Base-by-base conservation (phyloP, 108 stramenopile genomes). In the Fistulifera solaris region DNA sequence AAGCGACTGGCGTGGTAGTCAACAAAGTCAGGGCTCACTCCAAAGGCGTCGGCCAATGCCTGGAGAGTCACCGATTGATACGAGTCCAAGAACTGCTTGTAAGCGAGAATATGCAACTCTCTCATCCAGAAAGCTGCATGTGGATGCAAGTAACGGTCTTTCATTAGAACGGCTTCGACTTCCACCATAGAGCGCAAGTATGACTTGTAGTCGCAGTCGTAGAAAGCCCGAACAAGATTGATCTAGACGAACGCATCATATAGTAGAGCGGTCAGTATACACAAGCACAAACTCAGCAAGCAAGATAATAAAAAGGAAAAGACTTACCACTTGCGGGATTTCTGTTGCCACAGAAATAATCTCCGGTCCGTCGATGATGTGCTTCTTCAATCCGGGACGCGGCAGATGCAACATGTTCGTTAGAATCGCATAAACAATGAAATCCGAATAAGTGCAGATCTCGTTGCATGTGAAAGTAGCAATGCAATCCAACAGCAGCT, bases 61-160 rank as follows among this genome's bases (percentile, higher is more conserved):
- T 76, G 71, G 19, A 99, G 71, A 16, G 89, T 91, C 40, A 99
- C 98, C 39, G 81, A 84, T 70, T 94, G 83, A 78, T 98, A 99
- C n/a, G 96, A 90, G 70, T 97, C 95, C 56, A 99, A 83, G 77
- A 97, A 99, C 72, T 99, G 96, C 61, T 82, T 74, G 77, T 95
- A 95, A 6, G 83, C 98, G 59, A 92, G 53, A 43, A 98, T 81
- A 49, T 95, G 93, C 25, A 97, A 70, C 78, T 97, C 95, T 41
- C 96, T 75, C 67, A 97, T 77, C 62, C 93, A 65, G 63, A 77
- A 96, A 2, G 75, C 66, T 26, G 82, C 58, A 71, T 97, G 98
- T 13, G 77, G 84, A 38, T 81, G 75, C 24, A 96, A 61, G 81
- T 83, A 93, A 23, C 91, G 87, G 47, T 94, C 91, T 17, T 75